A percentile compares a stretch with the other conserved stretches of the same genome.
These are phyloP conservation scores for Aspergillus candidus DNA, from an alignment of 2,329 filamentous ascomycete genomes.

Conservation along the genomic window DNA sequence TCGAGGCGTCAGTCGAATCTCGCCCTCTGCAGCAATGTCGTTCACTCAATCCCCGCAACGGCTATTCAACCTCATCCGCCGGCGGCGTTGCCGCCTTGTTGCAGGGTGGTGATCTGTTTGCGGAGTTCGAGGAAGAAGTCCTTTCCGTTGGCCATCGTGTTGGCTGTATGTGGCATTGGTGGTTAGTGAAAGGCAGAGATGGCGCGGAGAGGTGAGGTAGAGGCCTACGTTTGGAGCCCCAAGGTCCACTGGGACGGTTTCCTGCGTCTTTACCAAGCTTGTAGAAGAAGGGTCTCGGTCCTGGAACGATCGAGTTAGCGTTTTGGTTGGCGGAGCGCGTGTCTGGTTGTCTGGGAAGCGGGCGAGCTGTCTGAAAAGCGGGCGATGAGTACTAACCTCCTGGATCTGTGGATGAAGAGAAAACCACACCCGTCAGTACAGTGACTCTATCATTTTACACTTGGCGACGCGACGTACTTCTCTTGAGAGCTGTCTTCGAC, in stretches of 20 bases:
- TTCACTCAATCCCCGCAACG: not conserved
- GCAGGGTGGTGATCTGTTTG: conserved; percentile 40
- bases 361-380: no score
- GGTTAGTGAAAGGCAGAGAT: conserved; percentile 4
- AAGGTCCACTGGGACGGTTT: conserved; percentile 35
- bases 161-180: conserved; percentile 28
- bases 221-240: conserved; percentile 41
- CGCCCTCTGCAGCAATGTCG: not conserved
- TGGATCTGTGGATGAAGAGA: conserved; percentile 16
- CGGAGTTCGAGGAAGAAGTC: conserved; percentile 47
- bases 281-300: conserved; percentile 32
- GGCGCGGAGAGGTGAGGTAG: not conserved
- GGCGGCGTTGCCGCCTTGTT: conserved; percentile 29
- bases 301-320: conserved; percentile 16
- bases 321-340: not conserved
- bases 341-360: not conserved
- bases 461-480: conserved; percentile 23
- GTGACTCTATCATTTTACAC: not conserved
- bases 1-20: not conserved
- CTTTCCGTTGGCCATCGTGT: conserved; percentile 44
- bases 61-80: conserved; percentile 25
- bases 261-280: conserved; percentile 35
- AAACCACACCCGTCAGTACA: not conserved
- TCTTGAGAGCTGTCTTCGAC: conserved; percentile 36
- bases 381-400: conserved; percentile 20